Percentiles rank a stretch among this genome's conserved stretches.
phyloP scores from a whole-genome alignment of 768 basidiomycete genomes.

The Lactarius psammicola region DNA sequence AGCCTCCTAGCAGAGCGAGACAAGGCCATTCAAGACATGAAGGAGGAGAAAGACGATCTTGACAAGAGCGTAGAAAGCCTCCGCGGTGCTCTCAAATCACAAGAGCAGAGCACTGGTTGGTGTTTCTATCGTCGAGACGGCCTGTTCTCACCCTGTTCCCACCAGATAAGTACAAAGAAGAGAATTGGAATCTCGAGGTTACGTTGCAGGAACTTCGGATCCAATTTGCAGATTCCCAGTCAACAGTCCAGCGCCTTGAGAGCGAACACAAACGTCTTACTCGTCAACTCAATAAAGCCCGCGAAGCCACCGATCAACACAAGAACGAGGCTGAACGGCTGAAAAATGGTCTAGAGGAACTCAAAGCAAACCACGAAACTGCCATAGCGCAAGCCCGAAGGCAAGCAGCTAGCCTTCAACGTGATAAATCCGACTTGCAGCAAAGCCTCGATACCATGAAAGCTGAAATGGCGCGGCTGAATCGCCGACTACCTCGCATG shows the following conservation, averaged over 20 bases:
- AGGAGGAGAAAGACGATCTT: conserved; percentile 88
- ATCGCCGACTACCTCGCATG: conserved; percentile 58
- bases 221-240: conserved; percentile 63
- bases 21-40: conserved; percentile 87
- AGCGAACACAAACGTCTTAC: conserved; percentile 80
- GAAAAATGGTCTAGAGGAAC: conserved; percentile 58
- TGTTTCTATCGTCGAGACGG: conserved; percentile 13
- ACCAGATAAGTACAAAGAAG: conserved; percentile 92
- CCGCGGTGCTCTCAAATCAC: conserved; percentile 66
- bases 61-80: conserved; percentile 77
- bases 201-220: conserved; percentile 80
- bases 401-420: conserved; percentile 78
- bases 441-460: conserved; percentile 74
- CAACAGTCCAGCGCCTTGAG: conserved; percentile 67
- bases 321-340: conserved; percentile 85
- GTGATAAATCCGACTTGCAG: conserved; percentile 93
- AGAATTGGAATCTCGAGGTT: conserved; percentile 99
- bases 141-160: background rate
- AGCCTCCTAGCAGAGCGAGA: conserved; percentile 89
- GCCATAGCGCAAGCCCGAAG: conserved; percentile 91
- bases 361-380: conserved; percentile 91
- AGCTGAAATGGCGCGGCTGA: conserved; percentile 66
- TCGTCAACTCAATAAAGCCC: conserved; percentile 65
- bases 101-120: conserved; percentile 79
- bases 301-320: conserved; percentile 77